Base-by-base conservation (phyloP, 2,329 filamentous ascomycete species). In the Cytospora leucostoma region DNA sequence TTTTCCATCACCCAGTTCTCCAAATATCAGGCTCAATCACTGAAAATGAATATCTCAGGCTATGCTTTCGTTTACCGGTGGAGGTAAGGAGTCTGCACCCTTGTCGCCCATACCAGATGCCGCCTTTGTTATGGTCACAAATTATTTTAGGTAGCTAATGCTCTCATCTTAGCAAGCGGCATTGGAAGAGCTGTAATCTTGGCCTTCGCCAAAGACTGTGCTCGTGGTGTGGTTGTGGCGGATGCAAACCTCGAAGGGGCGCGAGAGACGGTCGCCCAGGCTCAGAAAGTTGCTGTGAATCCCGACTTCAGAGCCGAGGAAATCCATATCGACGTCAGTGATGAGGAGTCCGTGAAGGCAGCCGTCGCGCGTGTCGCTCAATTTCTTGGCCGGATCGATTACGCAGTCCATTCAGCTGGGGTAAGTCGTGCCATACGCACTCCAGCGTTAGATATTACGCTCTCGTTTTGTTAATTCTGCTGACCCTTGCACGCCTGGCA, bases 361-460 rank as follows among this genome's bases (percentile, higher is more conserved):
- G 44, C 57, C 11, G 17, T 64, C 3, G n/a, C 40, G 4, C 52
- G 52, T 13, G 57, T 58, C 0, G 12, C 19, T n/a, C 21, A 53
- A n/a, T 35, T 13, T 2, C 37, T 64, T 10, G 58, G 62, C 5
- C 52, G 62, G 2, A 61, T 61, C 13, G 58, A 61, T 19, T 61
- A 64, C 11, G 62, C 56, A 21, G 57, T 64, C 7, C 62, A 64
- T n/a, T 64, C 62, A 10, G 57, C 62, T 27, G 57, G 62, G 38
- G 57, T 61, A 27, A 56, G 62, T 61, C 32, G 2, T 44, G 10
- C 21, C 7, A 4, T 12, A 17, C 1, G 8, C n/a, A 21, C 21
- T 1, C n/a, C 3, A 21, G 44, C 5, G 53, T 8, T 13, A 8
- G 4, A 8, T n/a, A 5, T 19, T 3, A 10, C 10, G 3, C 3